These are phyloP conservation scores for Rhodotorula mucilaginosa DNA, from an alignment of 1,284 basidiomycete genomes.

Conservation along the genomic window DNA sequence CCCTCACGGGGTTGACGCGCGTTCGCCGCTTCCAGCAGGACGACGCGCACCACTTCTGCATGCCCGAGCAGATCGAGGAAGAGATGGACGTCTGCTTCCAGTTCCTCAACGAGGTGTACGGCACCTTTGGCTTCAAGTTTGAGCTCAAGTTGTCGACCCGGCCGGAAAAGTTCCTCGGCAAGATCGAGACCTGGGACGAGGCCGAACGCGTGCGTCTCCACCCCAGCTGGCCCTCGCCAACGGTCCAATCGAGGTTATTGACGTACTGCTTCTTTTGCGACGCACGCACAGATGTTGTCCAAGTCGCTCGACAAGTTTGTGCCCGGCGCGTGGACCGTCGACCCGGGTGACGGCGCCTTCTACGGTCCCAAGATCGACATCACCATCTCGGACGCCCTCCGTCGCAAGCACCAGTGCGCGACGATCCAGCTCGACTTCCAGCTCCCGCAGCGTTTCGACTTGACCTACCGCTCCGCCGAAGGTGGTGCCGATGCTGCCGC, in stretches of 20 bases:
- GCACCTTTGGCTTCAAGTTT: slow-evolving; percentile 97
- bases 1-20: slow-evolving; percentile 87
- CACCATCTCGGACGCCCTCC: slow-evolving; percentile 88
- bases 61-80: slow-evolving; percentile 85
- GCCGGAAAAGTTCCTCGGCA: slow-evolving; percentile 90
- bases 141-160: slow-evolving; percentile 92
- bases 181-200: slow-evolving; percentile 81
- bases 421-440: slow-evolving; percentile 99
- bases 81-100: slow-evolving; percentile 88
- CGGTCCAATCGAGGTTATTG: background rate
- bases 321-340: slow-evolving; percentile 87
- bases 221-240: too few species aligned
- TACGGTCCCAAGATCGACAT: slow-evolving; percentile 76
- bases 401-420: slow-evolving; percentile 93
- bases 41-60: slow-evolving; percentile 96
- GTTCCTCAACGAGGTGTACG: slow-evolving; percentile 92
- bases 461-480: slow-evolving; percentile 72
- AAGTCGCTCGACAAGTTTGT: slow-evolving; percentile 81
- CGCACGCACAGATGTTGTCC: slow-evolving; percentile 66
- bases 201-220: slow-evolving; percentile 63
- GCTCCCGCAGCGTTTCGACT: slow-evolving; percentile 94
- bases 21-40: slow-evolving; percentile 96
- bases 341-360: slow-evolving; percentile 89
- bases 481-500: slow-evolving; percentile 54
- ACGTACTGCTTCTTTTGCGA: background rate